A percentile compares a stretch with the other conserved stretches of the same genome.
Conservation (phyloP, 2,329 filamentous ascomycete genomes). For the Diaporthe helianthi region DNA sequence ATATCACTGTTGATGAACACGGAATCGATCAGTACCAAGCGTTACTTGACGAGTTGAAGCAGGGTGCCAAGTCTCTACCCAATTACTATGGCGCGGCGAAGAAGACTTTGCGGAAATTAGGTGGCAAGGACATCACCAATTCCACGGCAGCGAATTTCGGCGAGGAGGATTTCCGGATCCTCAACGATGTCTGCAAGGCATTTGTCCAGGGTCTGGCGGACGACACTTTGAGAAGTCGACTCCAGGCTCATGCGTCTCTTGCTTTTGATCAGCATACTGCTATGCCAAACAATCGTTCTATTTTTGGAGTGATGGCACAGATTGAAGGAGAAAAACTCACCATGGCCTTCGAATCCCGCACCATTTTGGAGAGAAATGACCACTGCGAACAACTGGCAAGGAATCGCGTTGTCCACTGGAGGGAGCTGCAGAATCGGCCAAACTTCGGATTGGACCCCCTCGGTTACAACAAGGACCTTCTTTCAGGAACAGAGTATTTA, state of each 20-base stretch:
- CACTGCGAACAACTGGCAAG: conserved; percentile 47
- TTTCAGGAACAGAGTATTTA: conserved; percentile 54
- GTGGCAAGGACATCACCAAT: conserved; percentile 57
- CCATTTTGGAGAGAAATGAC: conserved; percentile 46
- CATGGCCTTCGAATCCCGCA: conserved; percentile 52
- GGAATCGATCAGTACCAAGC: conserved; percentile 10
- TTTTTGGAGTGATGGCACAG: conserved; percentile 61
- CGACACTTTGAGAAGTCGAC: conserved; percentile 50
- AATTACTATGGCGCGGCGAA: conserved; percentile 59
- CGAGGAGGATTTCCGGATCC: conserved; percentile 52
- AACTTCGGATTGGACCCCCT: conserved; percentile 55
- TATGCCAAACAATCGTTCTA: conserved; percentile 49
- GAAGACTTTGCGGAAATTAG: conserved; percentile 55
- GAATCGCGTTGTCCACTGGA: conserved; percentile 54
- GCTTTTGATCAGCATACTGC: conserved; percentile 43
- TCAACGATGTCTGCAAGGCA: conserved; percentile 59
- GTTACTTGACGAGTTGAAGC: conserved; percentile 46
- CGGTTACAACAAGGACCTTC: conserved; percentile 60
- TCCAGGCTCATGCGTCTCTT: conserved; percentile 57
- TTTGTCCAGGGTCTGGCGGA: conserved; percentile 63
- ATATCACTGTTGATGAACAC: conserved; percentile 2
- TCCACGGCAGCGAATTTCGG: conserved; percentile 54
- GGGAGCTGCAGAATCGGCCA: conserved; percentile 48
- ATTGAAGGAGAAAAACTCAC: conserved; percentile 63
- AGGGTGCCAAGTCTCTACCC: conserved; percentile 49